A percentile compares a stretch with the other conserved stretches of the same genome.
These are phyloP conservation scores for Pseudogymnoascus sp. DNA, from an alignment of 2,329 filamentous ascomycete genomes.

Conservation along the genomic window DNA sequence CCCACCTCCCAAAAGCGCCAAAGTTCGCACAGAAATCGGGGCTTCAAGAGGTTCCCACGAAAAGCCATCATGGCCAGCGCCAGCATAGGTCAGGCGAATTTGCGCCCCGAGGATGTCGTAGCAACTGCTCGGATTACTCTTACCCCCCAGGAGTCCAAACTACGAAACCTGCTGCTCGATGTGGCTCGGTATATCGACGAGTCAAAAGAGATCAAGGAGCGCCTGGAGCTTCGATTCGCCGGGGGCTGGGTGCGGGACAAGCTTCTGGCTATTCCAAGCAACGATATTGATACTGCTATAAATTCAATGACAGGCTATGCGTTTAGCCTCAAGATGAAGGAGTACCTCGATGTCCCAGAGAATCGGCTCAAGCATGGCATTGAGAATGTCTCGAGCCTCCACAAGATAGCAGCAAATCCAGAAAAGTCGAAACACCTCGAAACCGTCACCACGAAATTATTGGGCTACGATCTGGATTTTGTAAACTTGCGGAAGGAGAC, in stretches of 20 bases:
- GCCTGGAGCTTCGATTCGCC: slow-evolving; percentile 66
- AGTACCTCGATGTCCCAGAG: slow-evolving; percentile 56
- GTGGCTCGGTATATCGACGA: slow-evolving; percentile 64
- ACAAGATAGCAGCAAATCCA: slow-evolving; percentile 86
- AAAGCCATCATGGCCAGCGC: background rate
- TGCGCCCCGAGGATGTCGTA: slow-evolving; percentile 13
- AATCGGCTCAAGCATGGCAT: slow-evolving; percentile 56
- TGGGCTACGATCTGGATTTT: slow-evolving; percentile 84
- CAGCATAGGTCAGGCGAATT: background rate
- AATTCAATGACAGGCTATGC: slow-evolving; percentile 76
- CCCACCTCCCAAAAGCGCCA: background rate
- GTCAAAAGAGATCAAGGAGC: slow-evolving; percentile 41
- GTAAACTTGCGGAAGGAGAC: slow-evolving; percentile 92
- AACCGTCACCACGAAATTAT: slow-evolving; percentile 77
- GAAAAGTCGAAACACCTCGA: slow-evolving; percentile 96
- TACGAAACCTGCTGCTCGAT: slow-evolving; percentile 72
- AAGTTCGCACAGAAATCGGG: background rate
- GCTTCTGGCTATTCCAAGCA: slow-evolving; percentile 61
- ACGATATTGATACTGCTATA: slow-evolving; percentile 82
- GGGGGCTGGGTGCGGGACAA: slow-evolving; percentile 87
- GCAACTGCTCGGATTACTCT: slow-evolving; percentile 42
- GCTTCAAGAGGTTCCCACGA: background rate
- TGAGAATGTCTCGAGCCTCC: slow-evolving; percentile 62
- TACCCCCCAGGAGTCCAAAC: slow-evolving; percentile 61
- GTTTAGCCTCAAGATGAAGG: slow-evolving; percentile 63